Conservation (phyloP, 345 rosid species). For the Theobroma cacao region DNA sequence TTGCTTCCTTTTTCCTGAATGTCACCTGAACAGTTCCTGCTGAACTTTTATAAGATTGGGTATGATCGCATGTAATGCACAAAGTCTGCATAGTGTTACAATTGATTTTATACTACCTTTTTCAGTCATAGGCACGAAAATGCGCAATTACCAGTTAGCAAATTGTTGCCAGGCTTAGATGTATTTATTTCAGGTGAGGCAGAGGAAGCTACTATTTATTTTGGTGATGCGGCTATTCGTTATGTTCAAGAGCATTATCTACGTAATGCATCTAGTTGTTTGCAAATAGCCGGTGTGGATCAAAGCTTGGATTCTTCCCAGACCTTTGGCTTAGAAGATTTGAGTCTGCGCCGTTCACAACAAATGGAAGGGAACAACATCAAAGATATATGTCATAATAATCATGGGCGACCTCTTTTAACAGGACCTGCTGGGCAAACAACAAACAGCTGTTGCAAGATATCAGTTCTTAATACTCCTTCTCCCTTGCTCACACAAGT, state of each 20-base stretch:
- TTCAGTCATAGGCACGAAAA: neutral
- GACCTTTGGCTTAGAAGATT: slow-evolving; percentile 37
- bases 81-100: neutral
- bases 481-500: slow-evolving; percentile 78
- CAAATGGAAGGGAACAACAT: slow-evolving; percentile 43
- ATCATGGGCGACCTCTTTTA: slow-evolving; percentile 33
- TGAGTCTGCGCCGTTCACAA: slow-evolving; percentile 47
- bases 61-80: neutral
- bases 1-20: neutral
- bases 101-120: neutral
- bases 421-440: slow-evolving; percentile 48
- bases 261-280: slow-evolving; percentile 31
- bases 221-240: slow-evolving; percentile 61
- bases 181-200: slow-evolving; percentile 57
- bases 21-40: neutral
- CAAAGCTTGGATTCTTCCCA: slow-evolving; percentile 32
- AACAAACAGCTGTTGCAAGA: slow-evolving; percentile 46
- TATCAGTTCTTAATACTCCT: slow-evolving; percentile 68
- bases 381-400: slow-evolving; percentile 45
- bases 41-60: neutral
- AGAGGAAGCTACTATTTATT: slow-evolving; percentile 68
- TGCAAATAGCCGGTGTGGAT: slow-evolving; percentile 33
- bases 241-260: slow-evolving; percentile 56
- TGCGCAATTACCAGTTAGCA: neutral
- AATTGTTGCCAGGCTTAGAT: neutral